Evolutionary conservation across 1,284 basidiomycete genomes (phyloP), one percentile per base, ranked within the genome.

Genomic region (Rugosomyces carneus): DNA sequence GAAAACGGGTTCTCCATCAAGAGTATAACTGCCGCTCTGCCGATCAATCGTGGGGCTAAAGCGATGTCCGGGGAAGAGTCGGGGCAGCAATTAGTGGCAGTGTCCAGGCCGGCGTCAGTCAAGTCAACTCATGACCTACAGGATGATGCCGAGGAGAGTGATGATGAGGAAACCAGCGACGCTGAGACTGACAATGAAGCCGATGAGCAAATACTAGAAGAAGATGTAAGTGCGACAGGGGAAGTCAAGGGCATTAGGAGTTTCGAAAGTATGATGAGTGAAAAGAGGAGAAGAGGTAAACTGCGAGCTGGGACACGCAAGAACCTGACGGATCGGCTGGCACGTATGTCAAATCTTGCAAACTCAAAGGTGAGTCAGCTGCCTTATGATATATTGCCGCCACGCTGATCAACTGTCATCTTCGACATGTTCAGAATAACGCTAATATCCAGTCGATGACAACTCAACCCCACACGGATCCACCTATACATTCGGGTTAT

Each of bases 1-100:
- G 85, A 89, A 40, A 82, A 80, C 11, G 80, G 80, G 1, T 92
- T 92, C 60, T 89, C 87, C 11, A 85, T 92, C 45, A 85, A 87
- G 5, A 85, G 79, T 54, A 74, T 93, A 20, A 66, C 69, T 16
- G 81, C 87, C 0, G 84, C 81, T 3, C 48, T 72, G 36, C 69
- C 69, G 9, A 66, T 66, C 16, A 54, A 53, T 16, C 57, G 61
- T 11, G 57, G 60, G 6, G 40, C 54, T 37, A 53, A 57, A 11
- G 78, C 74, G 15, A 74, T 69, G 18, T 64, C 64, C 39, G 64
- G 56, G n/a, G 76, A 76, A 47, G 82, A 82, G 56, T 58, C 61
- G 0, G 84, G 82, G 1, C 81, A 84, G 58, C 82, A 85, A 65
- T 65, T 88, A 44, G 63, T 85, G 0, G 73, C 77, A 40, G 84